phyloP scores from a whole-genome alignment of 2,329 filamentous ascomycete species.

The Lithohypha guttulata region DNA sequence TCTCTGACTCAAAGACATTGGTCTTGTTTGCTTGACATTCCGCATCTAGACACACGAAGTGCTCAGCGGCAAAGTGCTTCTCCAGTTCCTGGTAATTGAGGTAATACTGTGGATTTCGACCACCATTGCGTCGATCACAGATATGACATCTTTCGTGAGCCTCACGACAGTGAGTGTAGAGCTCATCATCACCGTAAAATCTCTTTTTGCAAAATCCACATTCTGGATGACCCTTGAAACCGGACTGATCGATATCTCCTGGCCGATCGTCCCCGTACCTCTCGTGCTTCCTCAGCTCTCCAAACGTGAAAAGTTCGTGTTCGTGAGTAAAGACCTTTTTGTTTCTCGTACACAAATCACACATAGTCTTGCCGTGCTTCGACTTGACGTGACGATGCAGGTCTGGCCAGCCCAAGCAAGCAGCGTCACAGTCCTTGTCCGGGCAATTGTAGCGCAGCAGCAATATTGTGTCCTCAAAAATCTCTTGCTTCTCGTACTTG shows the following conservation, averaged over 20 bases:
- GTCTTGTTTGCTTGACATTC: slow-evolving; percentile 97
- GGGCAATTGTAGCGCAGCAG: slow-evolving; percentile 92
- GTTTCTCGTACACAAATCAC: slow-evolving; percentile 80
- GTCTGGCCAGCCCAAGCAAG: slow-evolving; percentile 70
- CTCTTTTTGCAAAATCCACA: slow-evolving; percentile 85
- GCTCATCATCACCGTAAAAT: slow-evolving; percentile 92
- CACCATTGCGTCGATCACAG: slow-evolving; percentile 59
- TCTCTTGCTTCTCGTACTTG: slow-evolving; percentile 76
- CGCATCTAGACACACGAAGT: slow-evolving; percentile 71
- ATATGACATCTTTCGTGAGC: slow-evolving; percentile 93
- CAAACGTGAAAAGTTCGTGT: slow-evolving; percentile 77
- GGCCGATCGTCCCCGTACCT: slow-evolving; percentile 82
- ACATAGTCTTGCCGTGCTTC: slow-evolving; percentile 61
- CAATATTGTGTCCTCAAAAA: slow-evolving; percentile 80
- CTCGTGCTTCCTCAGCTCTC: slow-evolving; percentile 78
- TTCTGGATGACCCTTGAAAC: slow-evolving; percentile 89
- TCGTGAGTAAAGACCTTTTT: slow-evolving; percentile 99
- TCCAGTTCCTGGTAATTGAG: slow-evolving; percentile 79
- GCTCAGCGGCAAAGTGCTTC: slow-evolving; percentile 74
- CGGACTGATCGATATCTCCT: slow-evolving; percentile 81
- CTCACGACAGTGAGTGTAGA: slow-evolving; percentile 85
- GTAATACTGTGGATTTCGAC: slow-evolving; percentile 76
- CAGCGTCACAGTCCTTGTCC: slow-evolving; percentile 70
- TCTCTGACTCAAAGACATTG: slow-evolving; percentile 86
- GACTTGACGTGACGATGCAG: slow-evolving; percentile 71